Evolutionary conservation across 2,329 filamentous ascomycete genomes (phyloP), one percentile per base, ranked within the genome.

Genomic region (Xylariaceae sp.): DNA sequence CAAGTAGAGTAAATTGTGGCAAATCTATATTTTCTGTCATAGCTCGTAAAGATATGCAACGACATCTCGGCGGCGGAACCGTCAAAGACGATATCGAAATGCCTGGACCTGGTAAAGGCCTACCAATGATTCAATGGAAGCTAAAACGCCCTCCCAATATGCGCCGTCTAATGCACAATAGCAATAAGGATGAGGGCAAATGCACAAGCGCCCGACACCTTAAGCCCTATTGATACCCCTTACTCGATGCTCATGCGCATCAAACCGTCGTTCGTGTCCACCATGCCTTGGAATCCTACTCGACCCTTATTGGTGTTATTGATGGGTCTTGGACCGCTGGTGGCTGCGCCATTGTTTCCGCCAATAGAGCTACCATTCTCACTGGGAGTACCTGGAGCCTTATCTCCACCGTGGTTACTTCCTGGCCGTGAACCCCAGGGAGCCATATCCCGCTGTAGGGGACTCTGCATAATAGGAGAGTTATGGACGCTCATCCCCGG

Each of bases 241-340:
- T 77, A 96, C 73, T 97, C 93, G 68, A 97, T 96, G 73, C 90
- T 96, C 90, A 98, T 95, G 67, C 93, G 92, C 89, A 96, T 96
- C 62, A 97, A 81, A 1, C 92, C 90, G 72, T 97, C 93, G 70
- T 91, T 91, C n/a, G 93, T 93, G 74, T 97, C 93, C 18, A 85
- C 89, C 93, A 98, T 97, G 1, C 93, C 91, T 74, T 97, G 93
- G 64, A 96, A 82, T 7, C 91, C 91, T 14, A 96, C 80, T 32
- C 90, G 74, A 60, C 79, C 88, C 71, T 81, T 83, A 65, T 10
- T 10, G 12, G 81, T 77, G 48, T 77, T 66, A 63, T 79, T 77
- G 65, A 78, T 72, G 10, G 82, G 79, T 54, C 81, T 81, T 75
- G 65, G 63, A 12, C 58, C 57, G 40, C 37, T 65, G 20, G 55